phyloP scores from a whole-genome alignment of 495 filamentous ascomycete genomes.

The Pyrenula massariospora region DNA sequence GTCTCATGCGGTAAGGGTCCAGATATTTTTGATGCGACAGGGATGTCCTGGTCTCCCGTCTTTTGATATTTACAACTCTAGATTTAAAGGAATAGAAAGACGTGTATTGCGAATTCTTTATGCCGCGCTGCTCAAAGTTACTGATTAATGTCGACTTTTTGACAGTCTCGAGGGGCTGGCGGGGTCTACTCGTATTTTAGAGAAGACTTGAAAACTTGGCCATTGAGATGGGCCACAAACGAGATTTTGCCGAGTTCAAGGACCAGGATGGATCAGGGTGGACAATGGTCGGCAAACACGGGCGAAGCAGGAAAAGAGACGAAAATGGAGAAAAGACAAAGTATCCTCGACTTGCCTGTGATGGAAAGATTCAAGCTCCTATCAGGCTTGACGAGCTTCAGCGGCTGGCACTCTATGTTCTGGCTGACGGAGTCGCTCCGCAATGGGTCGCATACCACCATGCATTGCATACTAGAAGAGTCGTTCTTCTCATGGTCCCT shows the following conservation, averaged over 20 bases:
- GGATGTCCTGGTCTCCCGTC: too few species aligned
- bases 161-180: too few species aligned
- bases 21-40: too few species aligned
- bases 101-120: too few species aligned
- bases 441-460: constrained; percentile 80
- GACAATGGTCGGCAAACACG: neutral
- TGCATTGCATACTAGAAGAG: constrained; percentile 63
- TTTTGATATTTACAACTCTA: too few species aligned
- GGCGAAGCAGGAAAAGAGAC: neutral
- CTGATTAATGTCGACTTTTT: too few species aligned
- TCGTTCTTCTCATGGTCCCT: constrained; percentile 88
- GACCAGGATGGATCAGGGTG: neutral
- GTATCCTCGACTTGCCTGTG: constrained; percentile 61
- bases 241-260: neutral
- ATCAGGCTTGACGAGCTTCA: constrained; percentile 74
- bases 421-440: constrained; percentile 72
- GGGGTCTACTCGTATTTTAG: too few species aligned
- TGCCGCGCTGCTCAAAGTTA: too few species aligned
- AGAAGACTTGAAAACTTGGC: too few species aligned
- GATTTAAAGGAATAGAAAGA: too few species aligned
- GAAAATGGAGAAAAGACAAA: constrained; percentile 23
- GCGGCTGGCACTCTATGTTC: constrained; percentile 71
- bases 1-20: too few species aligned
- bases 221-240: neutral
- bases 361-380: constrained; percentile 55